A percentile compares a stretch with the other conserved stretches of the same genome.
Evolutionary conservation across 192 early-diverging fungal species (phyloP).

Genomic region (Allomyces javanicus): DNA sequence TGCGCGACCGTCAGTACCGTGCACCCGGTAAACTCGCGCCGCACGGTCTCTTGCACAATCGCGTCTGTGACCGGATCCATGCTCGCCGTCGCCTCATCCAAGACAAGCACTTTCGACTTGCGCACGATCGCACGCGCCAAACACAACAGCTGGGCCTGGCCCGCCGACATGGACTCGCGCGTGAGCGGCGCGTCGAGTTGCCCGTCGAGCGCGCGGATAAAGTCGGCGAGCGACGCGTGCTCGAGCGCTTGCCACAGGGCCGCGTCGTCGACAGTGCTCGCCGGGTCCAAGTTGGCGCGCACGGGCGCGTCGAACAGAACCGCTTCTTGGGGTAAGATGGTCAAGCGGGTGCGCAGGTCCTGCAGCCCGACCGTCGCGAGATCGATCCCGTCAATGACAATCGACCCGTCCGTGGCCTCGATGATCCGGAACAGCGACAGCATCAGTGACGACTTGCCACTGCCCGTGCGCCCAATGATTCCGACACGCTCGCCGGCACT

Average conservation of each 20-base stretch:
- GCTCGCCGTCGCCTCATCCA: conserved; percentile 41
- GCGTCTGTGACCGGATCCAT: conserved; percentile 38
- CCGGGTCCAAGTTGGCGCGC: conserved; percentile 10
- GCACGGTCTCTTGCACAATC: conserved; percentile 34
- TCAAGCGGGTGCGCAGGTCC: conserved; percentile 3
- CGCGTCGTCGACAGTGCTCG: background rate
- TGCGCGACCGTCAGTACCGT: conserved; percentile 44
- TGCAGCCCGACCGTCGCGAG: conserved; percentile 1
- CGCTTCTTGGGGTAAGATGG: conserved; percentile 38
- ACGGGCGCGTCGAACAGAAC: conserved; percentile 28
- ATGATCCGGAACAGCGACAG: background rate
- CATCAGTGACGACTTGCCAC: background rate
- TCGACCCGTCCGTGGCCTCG: conserved; percentile 4
- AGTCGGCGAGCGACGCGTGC: no score
- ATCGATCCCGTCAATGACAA: background rate
- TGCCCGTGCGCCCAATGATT: conserved; percentile 19
- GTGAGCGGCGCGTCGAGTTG: no score
- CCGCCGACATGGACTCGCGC: conserved; percentile 14
- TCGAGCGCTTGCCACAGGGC: conserved; percentile 22
- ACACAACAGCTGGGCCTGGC: conserved; percentile 36
- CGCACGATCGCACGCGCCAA: conserved; percentile 37
- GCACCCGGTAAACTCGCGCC: conserved; percentile 27
- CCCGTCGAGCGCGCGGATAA: no score
- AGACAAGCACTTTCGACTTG: conserved; percentile 29
- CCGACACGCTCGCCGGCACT: conserved; percentile 22